phyloP scores from a whole-genome alignment of 2,329 filamentous ascomycete species.

The Diaporthe nobilis region DNA sequence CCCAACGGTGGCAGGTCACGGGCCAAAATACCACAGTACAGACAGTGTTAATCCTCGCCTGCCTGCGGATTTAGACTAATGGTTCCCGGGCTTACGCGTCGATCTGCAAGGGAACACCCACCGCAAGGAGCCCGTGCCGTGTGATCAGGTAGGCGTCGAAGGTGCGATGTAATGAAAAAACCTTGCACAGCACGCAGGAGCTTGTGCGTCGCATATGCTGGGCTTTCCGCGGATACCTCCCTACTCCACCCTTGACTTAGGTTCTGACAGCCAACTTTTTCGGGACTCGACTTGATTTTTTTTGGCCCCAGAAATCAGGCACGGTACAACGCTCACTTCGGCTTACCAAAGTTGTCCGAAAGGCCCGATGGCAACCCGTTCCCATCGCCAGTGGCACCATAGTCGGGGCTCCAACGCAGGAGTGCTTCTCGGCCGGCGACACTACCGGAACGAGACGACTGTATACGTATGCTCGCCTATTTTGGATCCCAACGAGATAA shows the following conservation, averaged over 20 bases:
- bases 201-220: slow-evolving; percentile 26
- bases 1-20: background rate
- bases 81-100: slow-evolving; percentile 5
- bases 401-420: background rate
- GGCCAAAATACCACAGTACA: background rate
- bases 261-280: background rate
- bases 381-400: background rate
- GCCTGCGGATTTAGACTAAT: background rate
- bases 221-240: background rate
- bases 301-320: background rate
- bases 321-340: background rate
- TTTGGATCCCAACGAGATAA: background rate
- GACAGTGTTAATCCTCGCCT: background rate
- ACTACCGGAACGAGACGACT: background rate
- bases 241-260: background rate
- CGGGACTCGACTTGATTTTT: background rate
- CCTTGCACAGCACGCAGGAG: background rate
- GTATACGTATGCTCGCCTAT: background rate
- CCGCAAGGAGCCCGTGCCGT: background rate
- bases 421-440: background rate
- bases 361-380: background rate
- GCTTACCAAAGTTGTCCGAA: background rate
- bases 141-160: background rate
- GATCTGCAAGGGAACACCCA: slow-evolving; percentile 1
- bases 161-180: background rate